These are phyloP conservation scores for Anthostomella pinea DNA, from an alignment of 2,329 filamentous ascomycete genomes.

Conservation along the genomic window DNA sequence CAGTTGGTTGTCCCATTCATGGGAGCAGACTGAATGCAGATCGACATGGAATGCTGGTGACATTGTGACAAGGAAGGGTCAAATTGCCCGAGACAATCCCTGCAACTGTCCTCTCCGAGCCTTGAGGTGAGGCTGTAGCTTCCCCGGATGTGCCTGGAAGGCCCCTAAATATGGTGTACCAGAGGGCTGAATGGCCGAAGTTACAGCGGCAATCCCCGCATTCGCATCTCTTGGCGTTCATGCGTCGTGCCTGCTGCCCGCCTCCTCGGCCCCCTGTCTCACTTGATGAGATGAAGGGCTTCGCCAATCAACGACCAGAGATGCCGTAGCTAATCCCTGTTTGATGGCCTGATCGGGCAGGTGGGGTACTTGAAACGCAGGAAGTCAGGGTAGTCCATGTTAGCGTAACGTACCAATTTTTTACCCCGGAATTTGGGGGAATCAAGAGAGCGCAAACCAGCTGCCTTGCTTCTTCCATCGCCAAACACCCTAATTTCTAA, in stretches of 20 bases:
- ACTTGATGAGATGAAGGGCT: constrained; percentile 7
- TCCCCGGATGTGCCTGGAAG: constrained; percentile 6
- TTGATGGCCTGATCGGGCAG: constrained; percentile 25
- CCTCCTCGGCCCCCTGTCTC: constrained; percentile 18
- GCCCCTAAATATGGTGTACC: constrained; percentile 11
- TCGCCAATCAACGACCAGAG: constrained; percentile 19
- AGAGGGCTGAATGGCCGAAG: constrained; percentile 19
- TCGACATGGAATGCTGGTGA: neutral
- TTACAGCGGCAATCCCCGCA: constrained; percentile 20
- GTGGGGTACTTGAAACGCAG: constrained; percentile 29
- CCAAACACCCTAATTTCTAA: too few species aligned
- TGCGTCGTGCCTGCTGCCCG: constrained; percentile 11
- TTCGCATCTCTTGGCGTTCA: constrained; percentile 13
- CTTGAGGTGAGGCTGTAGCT: neutral
- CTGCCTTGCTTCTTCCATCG: too few species aligned
- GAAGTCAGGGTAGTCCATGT: too few species aligned
- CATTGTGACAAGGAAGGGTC: too few species aligned
- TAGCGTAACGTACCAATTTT: too few species aligned
- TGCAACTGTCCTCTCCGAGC: constrained; percentile 1
- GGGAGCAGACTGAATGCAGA: neutral
- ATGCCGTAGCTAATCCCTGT: constrained; percentile 7
- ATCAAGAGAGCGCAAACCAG: too few species aligned
- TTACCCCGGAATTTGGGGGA: too few species aligned
- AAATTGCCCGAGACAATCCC: constrained; percentile 6
- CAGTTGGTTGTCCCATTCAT: neutral